phyloP scores from a whole-genome alignment of 352 stramenopile species.

The Globisporangium cylindrosporum region DNA sequence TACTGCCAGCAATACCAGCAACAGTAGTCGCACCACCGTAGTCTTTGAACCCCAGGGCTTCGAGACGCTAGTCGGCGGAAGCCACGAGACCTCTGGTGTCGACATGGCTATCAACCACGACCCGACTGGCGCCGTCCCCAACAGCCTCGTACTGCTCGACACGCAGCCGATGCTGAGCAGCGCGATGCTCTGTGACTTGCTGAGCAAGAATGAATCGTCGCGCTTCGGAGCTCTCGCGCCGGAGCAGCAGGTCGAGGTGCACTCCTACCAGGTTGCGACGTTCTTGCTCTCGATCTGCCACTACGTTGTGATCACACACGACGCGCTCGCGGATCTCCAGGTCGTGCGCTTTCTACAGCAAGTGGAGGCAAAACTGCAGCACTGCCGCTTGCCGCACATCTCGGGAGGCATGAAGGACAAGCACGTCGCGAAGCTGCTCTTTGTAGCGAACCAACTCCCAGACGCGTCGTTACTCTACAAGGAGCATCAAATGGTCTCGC shows the following conservation, averaged over 20 bases:
- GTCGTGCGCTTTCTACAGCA: constrained; percentile 48
- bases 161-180: constrained; percentile 64
- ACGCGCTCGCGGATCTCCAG: constrained; percentile 35
- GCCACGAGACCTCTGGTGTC: constrained; percentile 52
- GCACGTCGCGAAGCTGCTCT: constrained; percentile 57
- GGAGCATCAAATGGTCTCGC: constrained; percentile 30
- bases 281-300: constrained; percentile 76
- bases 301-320: constrained; percentile 70
- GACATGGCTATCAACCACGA: constrained; percentile 49
- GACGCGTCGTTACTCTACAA: constrained; percentile 28
- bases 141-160: constrained; percentile 60
- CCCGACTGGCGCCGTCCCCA: constrained; percentile 22
- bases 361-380: constrained; percentile 46
- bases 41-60: constrained; percentile 40
- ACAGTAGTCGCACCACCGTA: neutral
- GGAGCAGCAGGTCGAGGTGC: constrained; percentile 64
- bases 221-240: constrained; percentile 49
- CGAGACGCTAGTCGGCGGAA: constrained; percentile 31
- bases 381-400: constrained; percentile 59
- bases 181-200: constrained; percentile 47
- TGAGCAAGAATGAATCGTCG: constrained; percentile 47
- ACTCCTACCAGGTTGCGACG: constrained; percentile 59
- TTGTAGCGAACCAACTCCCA: constrained; percentile 50
- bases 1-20: neutral
- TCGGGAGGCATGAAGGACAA: constrained; percentile 46